phyloP scores from a whole-genome alignment of 202 grass and related monocot species.

The Zoysia matrella region DNA sequence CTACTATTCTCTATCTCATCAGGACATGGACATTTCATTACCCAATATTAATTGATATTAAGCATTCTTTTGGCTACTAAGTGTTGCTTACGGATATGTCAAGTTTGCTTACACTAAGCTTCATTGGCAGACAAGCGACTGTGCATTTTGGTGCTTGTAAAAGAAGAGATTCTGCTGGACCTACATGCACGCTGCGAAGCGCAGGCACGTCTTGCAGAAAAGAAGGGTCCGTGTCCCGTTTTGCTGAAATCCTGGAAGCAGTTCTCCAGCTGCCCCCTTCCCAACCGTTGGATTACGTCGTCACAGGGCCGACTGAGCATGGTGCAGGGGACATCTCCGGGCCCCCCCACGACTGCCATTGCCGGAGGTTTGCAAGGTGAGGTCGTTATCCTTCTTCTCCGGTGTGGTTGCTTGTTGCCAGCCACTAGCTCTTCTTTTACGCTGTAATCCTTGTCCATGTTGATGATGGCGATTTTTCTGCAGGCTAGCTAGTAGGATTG shows the following conservation, averaged over 20 bases:
- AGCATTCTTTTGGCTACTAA: slow-evolving; percentile 14
- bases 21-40: slow-evolving; percentile 23
- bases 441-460: slow-evolving; percentile 30
- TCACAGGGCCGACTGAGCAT: neutral
- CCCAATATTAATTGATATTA: neutral
- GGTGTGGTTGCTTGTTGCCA: slow-evolving; percentile 35
- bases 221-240: slow-evolving; percentile 25
- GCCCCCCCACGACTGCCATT: slow-evolving; percentile 35
- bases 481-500: neutral
- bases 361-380: slow-evolving; percentile 45
- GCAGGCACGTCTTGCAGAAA: slow-evolving; percentile 34
- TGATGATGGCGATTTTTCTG: slow-evolving; percentile 31
- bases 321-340: slow-evolving; percentile 38
- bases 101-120: neutral
- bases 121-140: slow-evolving; percentile 23
- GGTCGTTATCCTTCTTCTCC: slow-evolving; percentile 45
- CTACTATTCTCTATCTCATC: neutral
- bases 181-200: neutral
- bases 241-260: slow-evolving; percentile 51
- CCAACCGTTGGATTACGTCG: neutral
- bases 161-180: neutral
- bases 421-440: slow-evolving; percentile 40
- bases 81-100: slow-evolving; percentile 6
- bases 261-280: slow-evolving; percentile 1
- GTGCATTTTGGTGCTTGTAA: slow-evolving; percentile 3